phyloP scores from a whole-genome alignment of 495 filamentous ascomycete species.

The Aspergillus kassunensis region DNA sequence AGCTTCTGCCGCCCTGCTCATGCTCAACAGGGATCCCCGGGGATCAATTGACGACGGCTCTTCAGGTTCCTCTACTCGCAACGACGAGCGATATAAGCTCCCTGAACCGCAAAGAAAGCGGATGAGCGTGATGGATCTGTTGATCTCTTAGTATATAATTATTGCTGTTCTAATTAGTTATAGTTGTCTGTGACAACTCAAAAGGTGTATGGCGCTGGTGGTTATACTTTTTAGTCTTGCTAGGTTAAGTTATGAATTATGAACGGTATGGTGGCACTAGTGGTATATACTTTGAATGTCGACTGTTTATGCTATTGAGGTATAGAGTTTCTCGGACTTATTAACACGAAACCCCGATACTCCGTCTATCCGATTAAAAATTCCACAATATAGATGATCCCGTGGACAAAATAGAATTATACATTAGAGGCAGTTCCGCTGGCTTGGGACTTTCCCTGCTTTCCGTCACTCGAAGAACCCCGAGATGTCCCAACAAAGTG shows the following conservation, averaged over 20 bases:
- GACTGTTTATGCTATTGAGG: background rate
- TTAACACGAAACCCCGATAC: too few species aligned
- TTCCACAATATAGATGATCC: too few species aligned
- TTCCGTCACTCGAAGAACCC: too few species aligned
- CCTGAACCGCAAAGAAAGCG: constrained; percentile 37
- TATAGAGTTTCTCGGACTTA: too few species aligned
- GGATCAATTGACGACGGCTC: constrained; percentile 32
- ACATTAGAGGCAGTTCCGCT: too few species aligned
- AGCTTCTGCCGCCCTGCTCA: constrained; percentile 73
- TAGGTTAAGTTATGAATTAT: background rate
- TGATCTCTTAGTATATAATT: constrained; percentile 51
- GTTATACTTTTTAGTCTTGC: too few species aligned
- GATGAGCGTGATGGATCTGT: constrained; percentile 77
- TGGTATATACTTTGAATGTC: background rate
- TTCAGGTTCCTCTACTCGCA: constrained; percentile 8
- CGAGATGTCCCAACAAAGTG: too few species aligned
- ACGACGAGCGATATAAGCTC: background rate
- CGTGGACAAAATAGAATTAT: too few species aligned
- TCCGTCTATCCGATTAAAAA: too few species aligned
- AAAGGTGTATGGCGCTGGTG: background rate
- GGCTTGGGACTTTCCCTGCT: too few species aligned
- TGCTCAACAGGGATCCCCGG: constrained; percentile 70
- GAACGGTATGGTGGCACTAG: background rate
- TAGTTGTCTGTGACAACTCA: constrained; percentile 6
- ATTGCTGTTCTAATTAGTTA: background rate